Evolutionary conservation across 2,329 filamentous ascomycete genomes (phyloP).

Genomic region (Fusarium algeriense): DNA sequence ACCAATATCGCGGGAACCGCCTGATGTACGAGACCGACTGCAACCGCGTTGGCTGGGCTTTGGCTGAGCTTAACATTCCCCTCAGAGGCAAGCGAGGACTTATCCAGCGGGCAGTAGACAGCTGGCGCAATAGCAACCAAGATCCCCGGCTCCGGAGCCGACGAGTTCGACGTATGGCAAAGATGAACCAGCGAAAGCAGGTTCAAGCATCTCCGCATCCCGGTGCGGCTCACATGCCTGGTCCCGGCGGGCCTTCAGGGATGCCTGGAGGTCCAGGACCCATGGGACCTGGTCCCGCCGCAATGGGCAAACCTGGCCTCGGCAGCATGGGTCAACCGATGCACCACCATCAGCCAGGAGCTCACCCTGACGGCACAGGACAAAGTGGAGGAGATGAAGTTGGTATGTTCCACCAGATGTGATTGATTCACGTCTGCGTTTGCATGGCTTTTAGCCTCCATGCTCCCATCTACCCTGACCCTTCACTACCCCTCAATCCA

Average conservation of each 20-base stretch:
- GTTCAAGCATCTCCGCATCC: slow-evolving; percentile 71
- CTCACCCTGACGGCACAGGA: slow-evolving; percentile 64
- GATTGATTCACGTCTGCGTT: slow-evolving; percentile 64
- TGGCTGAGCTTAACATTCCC: slow-evolving; percentile 92
- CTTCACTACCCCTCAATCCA: slow-evolving; percentile 25
- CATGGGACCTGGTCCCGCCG: slow-evolving; percentile 68
- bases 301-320: slow-evolving; percentile 76
- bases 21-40: slow-evolving; percentile 98
- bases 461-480: slow-evolving; percentile 32
- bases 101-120: slow-evolving; percentile 97
- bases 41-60: slow-evolving; percentile 99
- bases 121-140: slow-evolving; percentile 99
- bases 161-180: slow-evolving; percentile 93
- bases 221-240: slow-evolving; percentile 72
- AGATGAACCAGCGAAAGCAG: slow-evolving; percentile 89
- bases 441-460: slow-evolving; percentile 43
- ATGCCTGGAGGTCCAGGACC: slow-evolving; percentile 72
- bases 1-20: slow-evolving; percentile 95
- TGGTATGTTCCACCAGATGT: slow-evolving; percentile 99
- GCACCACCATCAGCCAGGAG: slow-evolving; percentile 73
- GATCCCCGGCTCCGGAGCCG: slow-evolving; percentile 91
- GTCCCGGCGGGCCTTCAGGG: slow-evolving; percentile 73
- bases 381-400: slow-evolving; percentile 83
- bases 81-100: slow-evolving; percentile 93
- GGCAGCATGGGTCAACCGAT: slow-evolving; percentile 73